These are phyloP conservation scores for Chlorella variabilis DNA, from an alignment of 163 green algal genomes.

Conservation along the genomic window DNA sequence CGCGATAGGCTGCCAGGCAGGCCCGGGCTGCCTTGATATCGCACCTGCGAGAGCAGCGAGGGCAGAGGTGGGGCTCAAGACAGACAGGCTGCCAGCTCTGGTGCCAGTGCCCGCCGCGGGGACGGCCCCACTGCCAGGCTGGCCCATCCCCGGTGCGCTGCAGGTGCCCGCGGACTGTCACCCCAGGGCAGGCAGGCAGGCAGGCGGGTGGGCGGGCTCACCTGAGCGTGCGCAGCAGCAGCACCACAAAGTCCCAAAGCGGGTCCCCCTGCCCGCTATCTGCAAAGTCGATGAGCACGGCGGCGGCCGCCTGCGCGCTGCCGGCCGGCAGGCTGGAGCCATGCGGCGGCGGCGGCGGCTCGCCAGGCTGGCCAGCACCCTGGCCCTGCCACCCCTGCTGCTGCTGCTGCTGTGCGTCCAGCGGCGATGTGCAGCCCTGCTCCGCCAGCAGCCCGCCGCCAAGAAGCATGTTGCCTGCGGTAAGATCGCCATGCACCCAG, in stretches of 20 bases:
- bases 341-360: too few relatives aligned
- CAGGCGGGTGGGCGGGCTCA: background rate
- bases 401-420: background rate
- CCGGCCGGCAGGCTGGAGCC: too few relatives aligned
- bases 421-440: too few relatives aligned
- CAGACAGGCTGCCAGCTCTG: background rate
- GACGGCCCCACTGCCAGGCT: too few relatives aligned
- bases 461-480: conserved; percentile 29
- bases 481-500: conserved; percentile 35
- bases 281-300: conserved; percentile 36
- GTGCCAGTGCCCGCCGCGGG: too few relatives aligned
- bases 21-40: background rate
- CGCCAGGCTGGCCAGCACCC: too few relatives aligned
- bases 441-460: background rate
- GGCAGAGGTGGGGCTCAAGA: too few relatives aligned
- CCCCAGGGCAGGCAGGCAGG: too few relatives aligned
- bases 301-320: background rate
- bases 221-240: conserved; percentile 30
- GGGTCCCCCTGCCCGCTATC: conserved; percentile 34
- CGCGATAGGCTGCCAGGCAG: background rate
- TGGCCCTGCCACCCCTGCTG: background rate
- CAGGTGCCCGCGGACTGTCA: too few relatives aligned
- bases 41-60: background rate
- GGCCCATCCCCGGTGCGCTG: too few relatives aligned
- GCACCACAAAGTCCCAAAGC: conserved; percentile 26